Base-by-base conservation (phyloP, 2,329 filamentous ascomycete genomes). In the Fusarium tricinctum region DNA sequence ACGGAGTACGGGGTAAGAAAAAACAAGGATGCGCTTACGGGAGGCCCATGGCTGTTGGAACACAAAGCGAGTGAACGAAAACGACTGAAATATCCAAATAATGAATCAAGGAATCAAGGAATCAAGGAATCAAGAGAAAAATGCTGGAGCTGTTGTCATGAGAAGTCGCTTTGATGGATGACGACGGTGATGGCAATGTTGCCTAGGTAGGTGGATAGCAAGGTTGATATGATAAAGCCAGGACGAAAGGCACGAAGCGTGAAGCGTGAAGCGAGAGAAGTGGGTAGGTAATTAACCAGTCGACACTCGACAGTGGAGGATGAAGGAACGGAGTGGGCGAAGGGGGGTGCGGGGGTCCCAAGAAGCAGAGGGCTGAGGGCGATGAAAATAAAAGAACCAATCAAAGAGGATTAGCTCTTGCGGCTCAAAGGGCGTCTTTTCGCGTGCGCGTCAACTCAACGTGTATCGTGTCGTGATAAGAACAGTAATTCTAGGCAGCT, bases 21-120 rank as follows among this genome's bases (percentile, higher is more conserved):
- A 70, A 70, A 58, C 64, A 54, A 66, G 57, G 68, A 58, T 64
- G 63, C 60, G 82, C 82, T 82, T 81, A 84, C 82, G 82, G 82
- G 50, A 83, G 82, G 73, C 82, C 82, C 82, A 84, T 84, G 50
- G 44, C 73, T 71, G 60, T 32, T 28, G 57, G 42, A 38, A 38
- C 52, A 23, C 20, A 23, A 64, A 67, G 64, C 56, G 65, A 68
- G 48, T 53, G 63, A 63, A 65, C 53, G 20, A 55, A 51, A 53
- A 40, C 14, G 51, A 65, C 30, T 19, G 35, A 49, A 61, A 58
- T n/a, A 51, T 39, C 4, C 20, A 49, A 54, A 48, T 30, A 42
- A n/a, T 20, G 28, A 32, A 39, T 30, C 26, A 49, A 49, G 30
- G 23, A 30, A 40, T 48, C 23, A 42, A 23, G 23, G 8, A n/a